phyloP scores from a whole-genome alignment of 2,329 filamentous ascomycete species.

The Harringtonia aguacate region DNA sequence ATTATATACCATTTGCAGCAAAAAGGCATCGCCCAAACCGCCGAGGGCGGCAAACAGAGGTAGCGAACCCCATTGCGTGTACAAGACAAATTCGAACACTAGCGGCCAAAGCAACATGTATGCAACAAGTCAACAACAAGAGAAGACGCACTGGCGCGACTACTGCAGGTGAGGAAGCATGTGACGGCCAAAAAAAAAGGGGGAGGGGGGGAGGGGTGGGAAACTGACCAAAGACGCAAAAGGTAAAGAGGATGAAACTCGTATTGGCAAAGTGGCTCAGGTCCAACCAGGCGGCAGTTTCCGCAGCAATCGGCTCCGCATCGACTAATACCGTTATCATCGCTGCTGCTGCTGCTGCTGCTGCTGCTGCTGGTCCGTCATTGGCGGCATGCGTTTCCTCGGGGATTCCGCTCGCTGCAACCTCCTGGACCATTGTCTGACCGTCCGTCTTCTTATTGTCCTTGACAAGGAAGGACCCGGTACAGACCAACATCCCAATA shows the following conservation, averaged over 20 bases:
- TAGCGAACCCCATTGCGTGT: constrained; percentile 20
- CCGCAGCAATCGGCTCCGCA: not conserved
- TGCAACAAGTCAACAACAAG: too few species aligned
- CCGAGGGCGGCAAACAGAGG: constrained; percentile 16
- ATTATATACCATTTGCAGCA: constrained; percentile 20
- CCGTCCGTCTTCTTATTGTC: constrained; percentile 5
- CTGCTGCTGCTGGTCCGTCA: not conserved
- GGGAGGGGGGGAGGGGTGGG: not conserved
- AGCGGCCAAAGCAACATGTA: not conserved
- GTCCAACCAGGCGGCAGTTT: constrained; percentile 3
- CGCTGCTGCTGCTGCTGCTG: not conserved
- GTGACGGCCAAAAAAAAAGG: not conserved
- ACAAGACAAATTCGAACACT: constrained; percentile 21
- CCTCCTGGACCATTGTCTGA: too few species aligned
- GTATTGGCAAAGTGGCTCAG: constrained; percentile 11
- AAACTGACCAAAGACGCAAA: constrained; percentile 17
- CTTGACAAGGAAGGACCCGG: constrained; percentile 13
- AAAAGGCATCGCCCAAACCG: constrained; percentile 16
- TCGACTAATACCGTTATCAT: too few species aligned
- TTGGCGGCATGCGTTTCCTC: too few species aligned
- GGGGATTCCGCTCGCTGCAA: too few species aligned
- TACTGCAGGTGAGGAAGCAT: too few species aligned
- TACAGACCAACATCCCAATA: constrained; percentile 12
- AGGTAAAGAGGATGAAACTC: constrained; percentile 17
- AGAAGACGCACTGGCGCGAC: too few species aligned